Percentiles rank a stretch among this genome's conserved stretches.
Evolutionary conservation across 306 rosid genomes (phyloP).

Genomic region (apple (Malus domestica)): ASM211411v1 NC_041792.1:20836407-20836906

Average conservation of each 20-base stretch:
- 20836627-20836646: background rate
- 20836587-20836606: background rate
- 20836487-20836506: background rate
- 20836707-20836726: too few species aligned
- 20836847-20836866: background rate
- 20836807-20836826: background rate
- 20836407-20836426: background rate
- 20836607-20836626: background rate
- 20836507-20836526: background rate
- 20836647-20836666: too few species aligned
- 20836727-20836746: too few species aligned
- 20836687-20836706: too few species aligned
- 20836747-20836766: too few species aligned
- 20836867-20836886: background rate
- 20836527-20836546: background rate
- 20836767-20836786: rapidly evolving
- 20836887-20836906: background rate
- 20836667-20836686: too few species aligned
- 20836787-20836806: too few species aligned
- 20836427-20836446: background rate
- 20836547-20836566: conserved; percentile 1
- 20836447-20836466: background rate
- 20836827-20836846: background rate
- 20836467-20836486: background rate
- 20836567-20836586: background rate